These are phyloP conservation scores for Ustilago bromivora DNA, from an alignment of 1,284 basidiomycete genomes.

Conservation along the genomic window DNA sequence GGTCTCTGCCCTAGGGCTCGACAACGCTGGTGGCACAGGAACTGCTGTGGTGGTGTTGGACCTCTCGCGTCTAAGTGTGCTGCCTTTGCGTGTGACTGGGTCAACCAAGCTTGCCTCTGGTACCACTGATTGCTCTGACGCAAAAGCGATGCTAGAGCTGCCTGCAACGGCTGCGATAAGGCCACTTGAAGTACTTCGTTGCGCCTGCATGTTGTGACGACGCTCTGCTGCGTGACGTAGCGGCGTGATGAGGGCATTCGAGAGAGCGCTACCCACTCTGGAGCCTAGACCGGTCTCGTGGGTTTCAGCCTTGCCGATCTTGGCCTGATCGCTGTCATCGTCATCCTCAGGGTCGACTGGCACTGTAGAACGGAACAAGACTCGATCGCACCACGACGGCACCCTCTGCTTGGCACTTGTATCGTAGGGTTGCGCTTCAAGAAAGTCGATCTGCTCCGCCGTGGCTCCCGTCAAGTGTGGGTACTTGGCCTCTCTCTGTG, in stretches of 20 bases:
- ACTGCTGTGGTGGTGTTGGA: neutral
- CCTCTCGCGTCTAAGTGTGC: conserved; percentile 7
- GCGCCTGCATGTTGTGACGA: conserved; percentile 27
- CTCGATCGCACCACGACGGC: conserved; percentile 71
- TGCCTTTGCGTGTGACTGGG: conserved; percentile 20
- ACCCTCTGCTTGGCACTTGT: conserved; percentile 73
- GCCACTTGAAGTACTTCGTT: conserved; percentile 30
- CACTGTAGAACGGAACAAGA: conserved; percentile 65
- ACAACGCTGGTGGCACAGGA: neutral
- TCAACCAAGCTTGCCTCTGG: conserved; percentile 19
- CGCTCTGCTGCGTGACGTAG: conserved; percentile 44
- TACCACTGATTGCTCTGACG: conserved; percentile 12
- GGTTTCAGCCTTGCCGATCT: neutral
- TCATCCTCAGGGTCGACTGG: conserved; percentile 32
- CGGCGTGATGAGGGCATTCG: conserved; percentile 38
- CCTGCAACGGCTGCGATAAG: conserved; percentile 30
- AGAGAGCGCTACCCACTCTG: conserved; percentile 42
- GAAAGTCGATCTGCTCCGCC: conserved; percentile 48
- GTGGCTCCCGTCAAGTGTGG: conserved; percentile 44
- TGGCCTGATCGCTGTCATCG: conserved; percentile 14
- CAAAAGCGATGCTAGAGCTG: conserved; percentile 32
- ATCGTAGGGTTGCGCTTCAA: conserved; percentile 71
- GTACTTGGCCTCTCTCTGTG: conserved; percentile 40
- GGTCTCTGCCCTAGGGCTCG: conserved; percentile 22
- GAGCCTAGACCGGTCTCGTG: conserved; percentile 31